These are phyloP conservation scores for Basipetospora chlamydospora DNA, from an alignment of 2,329 filamentous ascomycete genomes.

Conservation along the genomic window DNA sequence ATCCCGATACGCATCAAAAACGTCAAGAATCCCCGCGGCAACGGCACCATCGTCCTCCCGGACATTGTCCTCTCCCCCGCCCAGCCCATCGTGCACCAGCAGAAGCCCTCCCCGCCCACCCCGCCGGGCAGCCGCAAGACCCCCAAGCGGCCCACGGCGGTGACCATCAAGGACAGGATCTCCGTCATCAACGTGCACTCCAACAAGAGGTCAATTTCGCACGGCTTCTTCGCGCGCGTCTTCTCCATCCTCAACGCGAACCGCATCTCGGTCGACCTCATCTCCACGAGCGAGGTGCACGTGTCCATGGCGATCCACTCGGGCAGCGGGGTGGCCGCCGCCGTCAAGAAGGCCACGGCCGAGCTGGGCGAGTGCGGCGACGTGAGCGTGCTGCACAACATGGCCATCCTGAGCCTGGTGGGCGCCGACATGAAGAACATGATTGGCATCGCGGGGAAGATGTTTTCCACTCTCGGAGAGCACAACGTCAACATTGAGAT, in stretches of 20 bases:
- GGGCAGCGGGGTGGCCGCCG: constrained; percentile 47
- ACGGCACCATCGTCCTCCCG: constrained; percentile 71
- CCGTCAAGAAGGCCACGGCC: constrained; percentile 51
- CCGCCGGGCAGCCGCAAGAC: constrained; percentile 30
- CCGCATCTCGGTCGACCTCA: constrained; percentile 84
- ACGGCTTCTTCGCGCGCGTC: constrained; percentile 89
- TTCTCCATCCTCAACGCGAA: constrained; percentile 82
- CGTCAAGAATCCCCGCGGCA: constrained; percentile 70
- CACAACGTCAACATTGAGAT: constrained; percentile 97
- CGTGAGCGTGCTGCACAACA: constrained; percentile 76
- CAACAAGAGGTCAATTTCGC: constrained; percentile 89
- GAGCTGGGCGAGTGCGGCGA: constrained; percentile 72
- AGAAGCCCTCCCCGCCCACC: constrained; percentile 33
- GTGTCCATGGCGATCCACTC: constrained; percentile 94
- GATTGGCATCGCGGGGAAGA: constrained; percentile 80
- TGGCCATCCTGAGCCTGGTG: constrained; percentile 92
- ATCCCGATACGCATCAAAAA: constrained; percentile 87
- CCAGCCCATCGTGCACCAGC: constrained; percentile 29
- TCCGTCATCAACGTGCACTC: constrained; percentile 96
- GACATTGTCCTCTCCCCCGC: constrained; percentile 43
- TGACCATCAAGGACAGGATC: constrained; percentile 96
- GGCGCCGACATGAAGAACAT: constrained; percentile 97
- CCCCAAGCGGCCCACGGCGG: constrained; percentile 68
- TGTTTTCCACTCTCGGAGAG: constrained; percentile 90
- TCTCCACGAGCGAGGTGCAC: constrained; percentile 92